These are phyloP conservation scores for Blumeria hordei DNA, from an alignment of 2,329 filamentous ascomycete genomes.

Conservation along the genomic window DNA sequence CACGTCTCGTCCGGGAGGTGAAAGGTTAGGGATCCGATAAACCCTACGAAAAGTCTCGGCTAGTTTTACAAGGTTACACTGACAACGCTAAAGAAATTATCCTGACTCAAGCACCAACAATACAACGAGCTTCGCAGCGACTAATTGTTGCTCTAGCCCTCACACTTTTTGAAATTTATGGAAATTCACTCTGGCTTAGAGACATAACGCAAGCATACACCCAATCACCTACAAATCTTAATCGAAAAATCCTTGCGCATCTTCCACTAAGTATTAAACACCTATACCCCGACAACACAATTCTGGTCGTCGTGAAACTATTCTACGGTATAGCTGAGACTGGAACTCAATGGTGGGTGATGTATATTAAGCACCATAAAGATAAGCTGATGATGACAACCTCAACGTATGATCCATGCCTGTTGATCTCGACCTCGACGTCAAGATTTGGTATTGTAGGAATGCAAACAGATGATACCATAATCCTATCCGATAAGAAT, in stretches of 20 bases:
- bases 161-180: background rate
- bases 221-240: background rate
- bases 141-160: background rate
- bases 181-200: background rate
- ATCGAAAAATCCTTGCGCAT: background rate
- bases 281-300: background rate
- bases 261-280: background rate
- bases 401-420: background rate
- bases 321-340: background rate
- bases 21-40: background rate
- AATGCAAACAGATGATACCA: background rate
- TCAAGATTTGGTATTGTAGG: background rate
- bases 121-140: slow-evolving; percentile 2
- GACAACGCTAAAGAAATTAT: slow-evolving; percentile 2
- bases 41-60: background rate
- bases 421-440: background rate
- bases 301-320: background rate
- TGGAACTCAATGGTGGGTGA: background rate
- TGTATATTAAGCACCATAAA: slow-evolving; percentile 1
- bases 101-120: slow-evolving; percentile 3
- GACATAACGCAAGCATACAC: background rate
- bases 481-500: background rate
- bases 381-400: slow-evolving; percentile 1
- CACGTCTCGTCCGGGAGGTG: background rate
- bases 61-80: slow-evolving; percentile 1